A percentile compares a stretch with the other conserved stretches of the same genome.
Conservation (phyloP, 768 basidiomycete species). For the Dentipellis sp. region DNA sequence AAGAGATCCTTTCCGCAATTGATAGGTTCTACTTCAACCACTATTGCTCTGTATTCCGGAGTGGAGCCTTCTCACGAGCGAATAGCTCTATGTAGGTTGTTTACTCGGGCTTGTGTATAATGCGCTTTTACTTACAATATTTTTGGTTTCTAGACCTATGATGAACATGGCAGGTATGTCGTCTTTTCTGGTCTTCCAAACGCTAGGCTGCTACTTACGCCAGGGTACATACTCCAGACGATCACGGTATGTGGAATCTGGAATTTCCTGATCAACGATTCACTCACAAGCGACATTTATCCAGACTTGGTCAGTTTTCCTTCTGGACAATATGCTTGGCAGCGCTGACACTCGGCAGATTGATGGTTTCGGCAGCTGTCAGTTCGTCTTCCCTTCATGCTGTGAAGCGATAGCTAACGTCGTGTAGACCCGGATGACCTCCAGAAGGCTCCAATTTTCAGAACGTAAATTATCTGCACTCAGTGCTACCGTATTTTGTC, state of each 20-base stretch:
- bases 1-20: slow-evolving; percentile 65
- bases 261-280: not conserved
- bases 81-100: slow-evolving; percentile 79
- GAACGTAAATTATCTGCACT: slow-evolving; percentile 35
- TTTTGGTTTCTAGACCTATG: slow-evolving; percentile 53
- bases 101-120: not conserved
- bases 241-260: slow-evolving; percentile 51
- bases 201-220: not conserved
- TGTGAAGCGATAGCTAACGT: slow-evolving; percentile 3
- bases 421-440: slow-evolving; percentile 70
- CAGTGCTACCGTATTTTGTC: not conserved
- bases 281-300: not conserved
- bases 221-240: slow-evolving; percentile 37
- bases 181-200: not conserved
- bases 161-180: slow-evolving; percentile 72
- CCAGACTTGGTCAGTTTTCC: slow-evolving; percentile 35
- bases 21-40: slow-evolving; percentile 89
- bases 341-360: slow-evolving; percentile 34
- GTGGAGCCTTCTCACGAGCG: slow-evolving; percentile 84
- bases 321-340: not conserved
- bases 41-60: slow-evolving; percentile 80
- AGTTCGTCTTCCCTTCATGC: slow-evolving; percentile 20
- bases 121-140: not conserved
- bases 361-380: slow-evolving; percentile 79
- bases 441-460: slow-evolving; percentile 65